Base-by-base conservation (phyloP, 306 rosid species). In the Begonia masoniana region DNA sequence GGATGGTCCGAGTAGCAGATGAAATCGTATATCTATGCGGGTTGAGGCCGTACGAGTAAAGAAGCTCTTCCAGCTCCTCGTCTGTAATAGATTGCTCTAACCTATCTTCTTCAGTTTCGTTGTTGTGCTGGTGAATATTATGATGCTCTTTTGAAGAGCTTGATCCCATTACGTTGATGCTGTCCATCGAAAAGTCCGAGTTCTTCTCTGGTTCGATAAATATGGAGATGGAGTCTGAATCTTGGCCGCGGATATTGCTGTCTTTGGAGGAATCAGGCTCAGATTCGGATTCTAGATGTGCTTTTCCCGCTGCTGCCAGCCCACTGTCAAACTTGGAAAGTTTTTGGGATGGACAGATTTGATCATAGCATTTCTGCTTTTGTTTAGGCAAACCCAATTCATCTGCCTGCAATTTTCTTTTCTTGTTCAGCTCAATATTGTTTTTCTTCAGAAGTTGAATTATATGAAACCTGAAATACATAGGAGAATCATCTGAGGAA, bases 321-420 rank as follows among this genome's bases (percentile, higher is more conserved):
- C 59, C 57, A 51, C 56, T 72, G 21, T 67, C 70, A 10, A 64
- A 59, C 60, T 50, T 53, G 51, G 60, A 63, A 65, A 59, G 17
- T 16, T 59, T 62, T 56, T 66, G 75, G 55, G 58, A 71, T 21
- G 77, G 58, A 46, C 21, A 58, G 52, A 53, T 62, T 35, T 52
- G 61, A 66, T 62, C 74, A 72, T 73, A 60, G 62, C 86, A 74
- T 66, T 60, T 76, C 51, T 76, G 84, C 80, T 78, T 84, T 12
- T 81, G 68, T 63, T 63, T 59, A 21, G 82, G 79, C 66, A 78
- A 67, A 60, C 70, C 85, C 58, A 79, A 61, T 45, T 76, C 79
- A 58, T 82, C 85, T 3, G 55, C 64, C 43, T 61, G 81, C 24
- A 79, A 39, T 61, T 84, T 88, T 67, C 97, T 82, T 63, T 88